Base-by-base conservation (phyloP, 768 basidiomycete genomes). In the Ramaria sp. region DNA sequence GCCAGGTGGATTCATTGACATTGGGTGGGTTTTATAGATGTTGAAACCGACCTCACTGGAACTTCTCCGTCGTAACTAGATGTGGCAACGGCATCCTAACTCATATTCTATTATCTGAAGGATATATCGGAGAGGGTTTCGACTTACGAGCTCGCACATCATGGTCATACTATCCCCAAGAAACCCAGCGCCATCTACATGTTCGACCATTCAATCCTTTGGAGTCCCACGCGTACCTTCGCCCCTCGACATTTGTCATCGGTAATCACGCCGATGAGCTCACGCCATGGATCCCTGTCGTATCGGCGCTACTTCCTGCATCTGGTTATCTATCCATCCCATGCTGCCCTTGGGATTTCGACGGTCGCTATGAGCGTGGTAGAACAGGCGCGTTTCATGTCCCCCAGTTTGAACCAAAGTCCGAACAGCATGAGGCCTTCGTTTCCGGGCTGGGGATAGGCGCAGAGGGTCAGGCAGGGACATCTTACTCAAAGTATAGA, bases 201-300 rank as follows among this genome's bases (percentile, higher is more conserved):
- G 81, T 91, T 5, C 73, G 80, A 60, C 78, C 89, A 0, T 78
- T 96, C 61, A 78, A 93, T 61, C 91, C 91, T 0, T 77, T 64
- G 0, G 55, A 58, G 9, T 64, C 17, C 7, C 52, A 39, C 60
- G 53, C 51, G 33, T 22, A 51, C 27, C 66, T 81, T 51, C 65
- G 64, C 7, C 71, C 73, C 0, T 81, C 76, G 0, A 70, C 75
- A 2, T 98, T 96, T 70, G 70, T 98, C 57, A 87, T 98, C 51
- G 92, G 89, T 9, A 97, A 97, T 71, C 95, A 98, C 68, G 88
- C 94, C 0, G 95, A 98, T 71, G 95, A 98, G 63, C 75, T 98
- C 17, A 94, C 94, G 22, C 95, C 95, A 0, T 98, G 94, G 94
- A 68, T 92, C 0, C 91, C 95, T 0, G 77, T 96, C 1, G 71